Evolutionary conservation across 2,329 filamentous ascomycete genomes (phyloP).

Genomic region (Hypomyces rosellus): DNA sequence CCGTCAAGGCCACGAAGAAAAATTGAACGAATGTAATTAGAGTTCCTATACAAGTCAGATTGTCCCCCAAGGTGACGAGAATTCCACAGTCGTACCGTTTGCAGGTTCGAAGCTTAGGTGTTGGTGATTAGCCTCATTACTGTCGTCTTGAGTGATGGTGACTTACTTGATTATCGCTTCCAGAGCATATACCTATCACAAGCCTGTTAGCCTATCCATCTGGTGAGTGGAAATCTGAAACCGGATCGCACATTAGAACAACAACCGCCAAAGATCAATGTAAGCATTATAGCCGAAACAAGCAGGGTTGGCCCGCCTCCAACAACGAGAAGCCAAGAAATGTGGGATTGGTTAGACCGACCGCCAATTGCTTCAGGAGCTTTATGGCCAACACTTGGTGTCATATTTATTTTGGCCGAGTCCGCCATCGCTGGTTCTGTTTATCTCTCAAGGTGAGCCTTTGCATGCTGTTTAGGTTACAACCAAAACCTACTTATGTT

Average conservation of each 20-base stretch:
- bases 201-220: neutral
- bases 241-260: constrained; percentile 71
- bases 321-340: neutral
- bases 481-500: too few species aligned
- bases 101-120: constrained; percentile 65
- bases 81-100: constrained; percentile 53
- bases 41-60: constrained; percentile 49
- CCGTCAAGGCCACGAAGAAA: constrained; percentile 71
- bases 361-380: neutral
- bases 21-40: constrained; percentile 88
- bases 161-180: constrained; percentile 91
- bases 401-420: neutral
- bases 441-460: too few species aligned
- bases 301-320: constrained; percentile 32
- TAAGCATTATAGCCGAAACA: constrained; percentile 61
- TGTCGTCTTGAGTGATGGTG: neutral
- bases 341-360: neutral
- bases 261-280: constrained; percentile 90
- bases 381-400: neutral
- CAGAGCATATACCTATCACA: constrained; percentile 79
- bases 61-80: neutral
- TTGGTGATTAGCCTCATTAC: neutral
- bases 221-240: neutral
- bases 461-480: too few species aligned
- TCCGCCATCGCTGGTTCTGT: neutral